Conservation (phyloP, 2,329 filamentous ascomycete species). For the Helotiales sp. region DNA sequence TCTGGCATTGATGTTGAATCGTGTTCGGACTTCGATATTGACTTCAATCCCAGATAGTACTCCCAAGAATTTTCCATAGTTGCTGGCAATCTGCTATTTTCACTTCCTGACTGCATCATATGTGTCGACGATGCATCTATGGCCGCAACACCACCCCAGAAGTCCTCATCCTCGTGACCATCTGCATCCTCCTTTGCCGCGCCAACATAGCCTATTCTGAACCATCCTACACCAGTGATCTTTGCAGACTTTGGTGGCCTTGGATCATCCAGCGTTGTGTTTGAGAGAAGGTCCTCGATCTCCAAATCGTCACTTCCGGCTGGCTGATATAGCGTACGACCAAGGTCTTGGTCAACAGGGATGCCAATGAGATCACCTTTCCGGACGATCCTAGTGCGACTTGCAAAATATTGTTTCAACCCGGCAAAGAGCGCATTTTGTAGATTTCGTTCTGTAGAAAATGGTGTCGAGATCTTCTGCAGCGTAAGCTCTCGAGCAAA, state of each 20-base stretch:
- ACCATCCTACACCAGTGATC: conserved; percentile 75
- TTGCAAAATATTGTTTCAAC: conserved; percentile 85
- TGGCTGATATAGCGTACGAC: conserved; percentile 76
- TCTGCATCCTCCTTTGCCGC: conserved; percentile 52
- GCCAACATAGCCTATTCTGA: conserved; percentile 78
- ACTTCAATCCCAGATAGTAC: conserved; percentile 81
- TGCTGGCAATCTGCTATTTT: conserved; percentile 77
- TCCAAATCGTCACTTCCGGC: conserved; percentile 57
- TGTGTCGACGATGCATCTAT: conserved; percentile 86
- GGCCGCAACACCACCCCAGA: conserved; percentile 83
- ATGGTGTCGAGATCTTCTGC: conserved; percentile 83
- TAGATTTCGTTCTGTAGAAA: conserved; percentile 81
- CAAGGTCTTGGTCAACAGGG: conserved; percentile 82
- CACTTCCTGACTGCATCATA: conserved; percentile 88
- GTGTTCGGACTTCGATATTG: conserved; percentile 52
- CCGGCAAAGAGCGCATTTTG: conserved; percentile 86
- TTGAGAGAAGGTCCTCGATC: conserved; percentile 65
- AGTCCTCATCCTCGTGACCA: conserved; percentile 62
- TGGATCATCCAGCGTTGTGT: conserved; percentile 53
- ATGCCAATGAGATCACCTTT: conserved; percentile 87
- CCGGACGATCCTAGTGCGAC: conserved; percentile 78
- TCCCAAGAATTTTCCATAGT: conserved; percentile 79
- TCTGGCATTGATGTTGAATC: conserved; percentile 45
- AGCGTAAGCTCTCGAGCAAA: conserved; percentile 78
- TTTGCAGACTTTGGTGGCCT: conserved; percentile 37